Evolutionary conservation across 805 yeast genomes (phyloP), one percentile per base, ranked within the genome.

Genomic region (Zygoascus tannicola): DNA sequence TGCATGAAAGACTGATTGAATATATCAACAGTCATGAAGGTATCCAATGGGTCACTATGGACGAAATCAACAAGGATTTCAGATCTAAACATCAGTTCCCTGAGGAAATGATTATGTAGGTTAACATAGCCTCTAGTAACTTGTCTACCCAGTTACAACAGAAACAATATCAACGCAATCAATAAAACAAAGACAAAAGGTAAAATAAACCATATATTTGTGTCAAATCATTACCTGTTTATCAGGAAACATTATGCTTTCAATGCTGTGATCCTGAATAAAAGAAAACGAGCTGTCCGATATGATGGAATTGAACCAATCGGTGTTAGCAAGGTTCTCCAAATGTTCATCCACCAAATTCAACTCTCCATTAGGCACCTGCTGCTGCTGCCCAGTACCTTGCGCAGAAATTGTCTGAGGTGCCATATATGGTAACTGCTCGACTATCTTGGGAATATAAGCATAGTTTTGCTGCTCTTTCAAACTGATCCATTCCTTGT

Each of bases 31-130:
- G 49, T 23, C 67, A 64, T 46, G 68, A 63, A 30, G 68, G 68
- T 19, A 66, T 64, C 22, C 67, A 63, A 45, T 64, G 68, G 68
- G 58, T 61, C 33, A 64, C 68, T n/a, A 63, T 64, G 67, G 65
- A 57, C 36, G 55, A 63, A 41, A 59, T 64, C 39, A 49, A 56
- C 28, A 12, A 26, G 30, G 30, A 26, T 7, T 26, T 26, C n/a
- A n/a, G n/a, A n/a, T n/a, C n/a, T n/a, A n/a, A n/a, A n/a, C n/a
- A n/a, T n/a, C n/a, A n/a, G n/a, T n/a, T n/a, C n/a, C n/a, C n/a
- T n/a, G n/a, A n/a, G n/a, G n/a, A n/a, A n/a, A n/a, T n/a, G n/a
- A n/a, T n/a, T n/a, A n/a, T n/a, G n/a, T n/a, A n/a, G n/a, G n/a
- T n/a, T n/a, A n/a, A n/a, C n/a, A n/a, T n/a, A n/a, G 3, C 7